Evolutionary conservation across 345 rosid species (phyloP).

Genomic region (Streptanthus diversifolius): DNA sequence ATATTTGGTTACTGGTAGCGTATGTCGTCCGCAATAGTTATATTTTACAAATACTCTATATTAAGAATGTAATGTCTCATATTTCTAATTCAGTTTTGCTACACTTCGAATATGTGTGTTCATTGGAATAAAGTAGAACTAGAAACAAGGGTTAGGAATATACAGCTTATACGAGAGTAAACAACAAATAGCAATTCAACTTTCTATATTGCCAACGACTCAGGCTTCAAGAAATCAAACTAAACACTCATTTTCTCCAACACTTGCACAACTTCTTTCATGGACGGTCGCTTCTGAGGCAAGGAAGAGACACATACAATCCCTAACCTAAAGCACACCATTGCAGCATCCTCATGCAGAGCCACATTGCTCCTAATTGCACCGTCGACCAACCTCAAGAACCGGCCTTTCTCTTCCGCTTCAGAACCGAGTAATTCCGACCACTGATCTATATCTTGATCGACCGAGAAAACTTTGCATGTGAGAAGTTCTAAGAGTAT

Average conservation of each 20-base stretch:
- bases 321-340: conserved; percentile 65
- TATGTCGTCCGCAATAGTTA: too few relatives aligned
- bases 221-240: conserved; percentile 6
- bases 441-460: conserved; percentile 58
- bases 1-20: too few relatives aligned
- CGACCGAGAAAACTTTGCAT: conserved; percentile 50
- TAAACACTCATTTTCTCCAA: conserved; percentile 48
- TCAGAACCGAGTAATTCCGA: conserved; percentile 24
- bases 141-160: background rate
- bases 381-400: conserved; percentile 55
- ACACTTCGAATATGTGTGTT: too few relatives aligned
- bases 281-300: conserved; percentile 78
- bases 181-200: background rate
- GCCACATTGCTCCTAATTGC: conserved; percentile 56
- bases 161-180: background rate
- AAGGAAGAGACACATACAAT: conserved; percentile 59
- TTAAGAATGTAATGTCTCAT: too few relatives aligned
- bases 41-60: too few relatives aligned
- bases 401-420: conserved; percentile 46
- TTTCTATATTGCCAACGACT: background rate
- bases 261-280: conserved; percentile 72
- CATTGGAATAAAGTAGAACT: too few relatives aligned
- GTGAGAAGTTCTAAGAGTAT: conserved; percentile 72
- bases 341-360: conserved; percentile 47
- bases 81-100: too few relatives aligned